Base-by-base conservation (phyloP, 352 stramenopile genomes). In the Albugo laibachii region DNA sequence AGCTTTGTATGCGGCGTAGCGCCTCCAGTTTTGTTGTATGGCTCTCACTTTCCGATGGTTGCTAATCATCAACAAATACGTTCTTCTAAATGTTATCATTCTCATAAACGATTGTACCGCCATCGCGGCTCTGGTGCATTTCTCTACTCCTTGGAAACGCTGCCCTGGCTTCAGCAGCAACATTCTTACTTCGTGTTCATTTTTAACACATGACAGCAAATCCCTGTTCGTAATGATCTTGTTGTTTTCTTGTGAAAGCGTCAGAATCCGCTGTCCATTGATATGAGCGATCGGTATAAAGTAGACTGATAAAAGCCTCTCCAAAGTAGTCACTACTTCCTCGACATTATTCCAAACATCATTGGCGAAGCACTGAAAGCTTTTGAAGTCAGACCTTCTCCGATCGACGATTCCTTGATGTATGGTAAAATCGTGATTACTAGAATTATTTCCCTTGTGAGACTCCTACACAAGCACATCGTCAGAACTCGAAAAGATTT, bases 341-440 rank as follows among this genome's bases (percentile, higher is more conserved):
- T 83, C 69, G 13, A 94, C 66, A 44, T 60, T 70, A 5, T 80
- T 80, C 80, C 82, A 95, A 38, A 81, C 50, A 41, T 89, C 62
- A 40, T 86, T 67, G n/a, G 60, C 71, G 20, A 78, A 68, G n/a
- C 78, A 61, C 31, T 69, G 57, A 56, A 93, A 92, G 16, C 74
- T 85, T 21, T 86, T 55, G 50, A 94, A 95, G 53, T 94, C 83
- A 42, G 80, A 75, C 19, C 79, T 88, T 15, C 88, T 67, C 34
- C 73, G 65, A 57, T 93, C 70, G 5, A 70, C 67, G 12, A 63
- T 56, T 1, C 82, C 83, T 46, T 92, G 82, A 52, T 85, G 77
- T 51, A 94, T 93, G 50, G 88, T 66, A 54, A 95, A 93, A 45
- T 92, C 74, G 41, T 94, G 78, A 14, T 93, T 56, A 19, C 8